Conservation (phyloP, 192 early-diverging fungal species). For the Coemansia sp. region DNA sequence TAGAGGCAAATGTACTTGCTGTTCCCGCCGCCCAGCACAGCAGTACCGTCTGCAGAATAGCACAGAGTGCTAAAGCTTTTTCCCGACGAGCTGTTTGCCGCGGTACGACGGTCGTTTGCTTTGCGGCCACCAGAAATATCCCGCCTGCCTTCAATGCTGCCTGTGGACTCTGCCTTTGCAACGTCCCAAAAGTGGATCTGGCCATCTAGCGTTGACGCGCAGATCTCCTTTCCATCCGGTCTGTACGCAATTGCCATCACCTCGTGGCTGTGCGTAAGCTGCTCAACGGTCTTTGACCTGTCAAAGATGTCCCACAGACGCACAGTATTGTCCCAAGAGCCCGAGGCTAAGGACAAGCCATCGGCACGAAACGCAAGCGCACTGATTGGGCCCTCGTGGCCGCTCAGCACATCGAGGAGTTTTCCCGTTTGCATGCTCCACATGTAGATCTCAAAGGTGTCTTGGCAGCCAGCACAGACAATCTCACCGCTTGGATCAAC, state of each 20-base stretch:
- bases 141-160: constrained; percentile 86
- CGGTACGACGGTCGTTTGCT: constrained; percentile 72
- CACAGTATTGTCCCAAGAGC: constrained; percentile 91
- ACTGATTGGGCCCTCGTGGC: constrained; percentile 92
- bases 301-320: constrained; percentile 95
- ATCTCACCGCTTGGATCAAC: constrained; percentile 98
- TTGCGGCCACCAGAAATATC: constrained; percentile 92
- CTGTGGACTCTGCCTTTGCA: constrained; percentile 67
- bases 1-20: constrained; percentile 97
- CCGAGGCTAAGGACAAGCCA: constrained; percentile 77
- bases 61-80: constrained; percentile 91
- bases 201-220: constrained; percentile 88
- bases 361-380: constrained; percentile 82
- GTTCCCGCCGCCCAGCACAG: constrained; percentile 92
- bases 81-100: constrained; percentile 78
- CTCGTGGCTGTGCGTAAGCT: constrained; percentile 77
- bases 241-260: constrained; percentile 86
- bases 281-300: constrained; percentile 75
- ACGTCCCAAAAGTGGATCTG: constrained; percentile 94
- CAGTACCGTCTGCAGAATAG: constrained; percentile 92
- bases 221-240: constrained; percentile 89
- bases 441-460: constrained; percentile 96
- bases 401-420: constrained; percentile 88
- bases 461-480: constrained; percentile 90
- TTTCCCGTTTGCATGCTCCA: constrained; percentile 99